Base-by-base conservation (phyloP, 75 land plant species). In the Cunninghamia lanceolata region DNA sequence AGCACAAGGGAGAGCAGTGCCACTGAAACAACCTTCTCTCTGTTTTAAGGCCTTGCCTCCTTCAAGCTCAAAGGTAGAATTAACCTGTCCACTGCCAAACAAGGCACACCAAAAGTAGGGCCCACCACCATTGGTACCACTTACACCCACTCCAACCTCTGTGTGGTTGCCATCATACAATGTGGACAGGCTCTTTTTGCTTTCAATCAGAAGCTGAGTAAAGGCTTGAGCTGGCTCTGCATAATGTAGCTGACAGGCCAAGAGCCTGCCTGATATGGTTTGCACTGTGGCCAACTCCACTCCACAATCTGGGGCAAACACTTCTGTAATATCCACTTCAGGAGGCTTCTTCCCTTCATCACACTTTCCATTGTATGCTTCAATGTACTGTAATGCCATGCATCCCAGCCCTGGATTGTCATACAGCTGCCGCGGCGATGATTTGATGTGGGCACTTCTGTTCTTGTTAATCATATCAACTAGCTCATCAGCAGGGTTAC, bases 331-430 rank as follows among this genome's bases (percentile, higher is more conserved):
- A 59, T 92, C 91, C 39, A 88, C 91, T 47, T 87, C 89, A 9
- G 89, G 76, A 52, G 90, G 88, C 34, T 89, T 90, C 52, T 88
- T 86, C 82, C 88, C 88, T 17, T 15, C 56, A 28, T 84, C 86
- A 88, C 96, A 95, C 86, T 89, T 91, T 40, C 85, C 88, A 35
- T 82, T 87, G 90, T 92, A 92, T 36, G 79, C 21, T 16, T 87
- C 56, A 9, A 88, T 88, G 76, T 90, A 94, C 82, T 95, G 95
- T 76, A 95, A 87, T 34, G 96, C 95, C 89, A 95, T 92, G 91
- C 96, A 95, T 35, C 92, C 96, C 15, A 95, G 92, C 1, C 96
- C 96, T 38, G 94, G 91, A 83, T 87, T 94, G 89, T 90, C 66
- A 25, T 84, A 75, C 45, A 95, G 87, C 40, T 86, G 35, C 7